These are phyloP conservation scores for Physaria fendleri DNA, from an alignment of 345 rosid species.

Conservation along the genomic window DNA sequence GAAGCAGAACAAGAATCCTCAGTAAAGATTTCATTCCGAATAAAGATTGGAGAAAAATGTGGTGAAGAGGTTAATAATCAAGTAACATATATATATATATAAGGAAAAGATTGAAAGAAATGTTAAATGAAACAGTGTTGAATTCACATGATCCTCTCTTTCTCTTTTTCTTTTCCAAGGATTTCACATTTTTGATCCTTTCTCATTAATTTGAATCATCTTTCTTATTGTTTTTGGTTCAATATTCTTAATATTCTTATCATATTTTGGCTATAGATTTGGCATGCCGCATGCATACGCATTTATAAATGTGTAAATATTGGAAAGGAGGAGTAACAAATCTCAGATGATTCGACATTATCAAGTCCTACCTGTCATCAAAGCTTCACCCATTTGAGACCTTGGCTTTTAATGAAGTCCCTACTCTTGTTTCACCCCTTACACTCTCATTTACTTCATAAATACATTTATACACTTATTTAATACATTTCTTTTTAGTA, in stretches of 20 bases:
- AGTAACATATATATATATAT: background rate
- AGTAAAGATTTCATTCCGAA: conserved; percentile 12
- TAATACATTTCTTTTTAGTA: too few species aligned
- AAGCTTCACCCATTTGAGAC: too few species aligned
- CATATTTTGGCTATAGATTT: conserved; percentile 2
- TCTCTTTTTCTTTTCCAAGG: conserved; percentile 17
- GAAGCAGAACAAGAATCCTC: conserved; percentile 19
- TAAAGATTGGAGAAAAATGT: background rate
- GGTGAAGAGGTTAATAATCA: background rate
- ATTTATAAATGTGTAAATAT: too few species aligned
- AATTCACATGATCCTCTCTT: conserved; percentile 33
- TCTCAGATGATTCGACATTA: too few species aligned
- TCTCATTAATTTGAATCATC: conserved; percentile 15
- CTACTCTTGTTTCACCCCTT: too few species aligned
- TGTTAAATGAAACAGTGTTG: conserved; percentile 19
- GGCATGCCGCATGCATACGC: too few species aligned
- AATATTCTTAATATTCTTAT: too few species aligned
- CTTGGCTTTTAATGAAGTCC: too few species aligned
- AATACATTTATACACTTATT: too few species aligned
- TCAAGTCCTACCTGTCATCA: too few species aligned
- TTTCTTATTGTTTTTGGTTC: conserved; percentile 17
- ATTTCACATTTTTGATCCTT: conserved; percentile 29
- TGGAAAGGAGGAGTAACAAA: too few species aligned
- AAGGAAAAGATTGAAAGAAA: background rate
- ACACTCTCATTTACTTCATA: too few species aligned